Evolutionary conservation across 2,329 filamentous ascomycete genomes (phyloP).

Genomic region (Alternaria consortialis): DNA sequence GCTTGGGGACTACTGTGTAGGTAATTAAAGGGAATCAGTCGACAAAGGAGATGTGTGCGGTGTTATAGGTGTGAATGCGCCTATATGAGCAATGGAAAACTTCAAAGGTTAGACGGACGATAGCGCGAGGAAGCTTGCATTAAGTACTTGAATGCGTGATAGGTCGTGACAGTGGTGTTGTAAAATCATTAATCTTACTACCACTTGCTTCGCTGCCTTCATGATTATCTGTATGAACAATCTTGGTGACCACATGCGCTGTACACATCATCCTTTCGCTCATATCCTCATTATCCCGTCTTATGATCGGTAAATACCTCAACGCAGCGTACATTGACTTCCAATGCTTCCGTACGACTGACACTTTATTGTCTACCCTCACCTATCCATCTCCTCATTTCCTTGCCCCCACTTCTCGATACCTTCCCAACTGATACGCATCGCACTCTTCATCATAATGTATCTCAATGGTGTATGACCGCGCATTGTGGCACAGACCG

Average conservation of each 20-base stretch:
- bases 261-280: background rate
- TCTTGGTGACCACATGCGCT: background rate
- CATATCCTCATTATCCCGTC: background rate
- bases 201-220: background rate
- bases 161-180: background rate
- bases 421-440: background rate
- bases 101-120: background rate
- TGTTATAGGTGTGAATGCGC: background rate
- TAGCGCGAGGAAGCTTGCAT: background rate
- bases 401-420: background rate
- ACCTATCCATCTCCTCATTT: background rate
- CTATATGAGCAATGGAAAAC: background rate
- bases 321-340: background rate
- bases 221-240: background rate
- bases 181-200: background rate
- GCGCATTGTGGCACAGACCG: background rate
- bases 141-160: background rate
- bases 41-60: background rate
- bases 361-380: background rate
- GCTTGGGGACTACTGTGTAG: background rate
- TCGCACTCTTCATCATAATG: background rate
- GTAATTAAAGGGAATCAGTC: background rate
- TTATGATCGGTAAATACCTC: background rate
- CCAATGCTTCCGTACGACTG: background rate
- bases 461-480: background rate